Conservation (phyloP, 2,329 filamentous ascomycete genomes). For the Phialemoniopsis sp. region DNA sequence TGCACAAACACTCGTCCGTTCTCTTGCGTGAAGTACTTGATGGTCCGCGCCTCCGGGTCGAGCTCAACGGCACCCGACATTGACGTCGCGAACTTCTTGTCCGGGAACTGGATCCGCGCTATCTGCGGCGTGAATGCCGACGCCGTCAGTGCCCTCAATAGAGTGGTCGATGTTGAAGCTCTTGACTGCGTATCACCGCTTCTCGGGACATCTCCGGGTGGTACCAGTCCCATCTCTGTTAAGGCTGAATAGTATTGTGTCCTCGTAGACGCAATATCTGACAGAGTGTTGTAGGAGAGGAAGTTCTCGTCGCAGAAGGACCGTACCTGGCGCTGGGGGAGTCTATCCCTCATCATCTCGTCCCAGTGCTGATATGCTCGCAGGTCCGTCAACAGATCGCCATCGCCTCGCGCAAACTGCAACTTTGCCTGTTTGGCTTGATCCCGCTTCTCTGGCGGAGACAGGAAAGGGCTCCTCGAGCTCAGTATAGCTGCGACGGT, state of each 20-base stretch:
- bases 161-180: constrained; percentile 11
- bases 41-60: constrained; percentile 85
- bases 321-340: constrained; percentile 60
- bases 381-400: constrained; percentile 85
- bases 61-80: constrained; percentile 87
- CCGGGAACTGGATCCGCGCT: constrained; percentile 86
- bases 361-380: constrained; percentile 81
- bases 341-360: constrained; percentile 53
- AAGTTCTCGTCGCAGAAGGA: constrained; percentile 83
- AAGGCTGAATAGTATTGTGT: constrained; percentile 83
- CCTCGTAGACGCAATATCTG: constrained; percentile 83
- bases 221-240: constrained; percentile 78
- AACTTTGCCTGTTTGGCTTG: constrained; percentile 73
- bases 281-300: constrained; percentile 76
- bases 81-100: constrained; percentile 89
- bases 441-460: constrained; percentile 77
- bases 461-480: constrained; percentile 79
- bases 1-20: constrained; percentile 90
- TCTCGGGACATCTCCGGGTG: constrained; percentile 23
- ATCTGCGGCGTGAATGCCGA: constrained; percentile 81
- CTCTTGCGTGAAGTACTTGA: constrained; percentile 88
- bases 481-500: constrained; percentile 92
- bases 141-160: constrained; percentile 67
- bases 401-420: constrained; percentile 66
- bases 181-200: constrained; percentile 15